A percentile compares a stretch with the other conserved stretches of the same genome.
Conservation (phyloP, 2,329 filamentous ascomycete genomes). For the Claviceps paspali region DNA sequence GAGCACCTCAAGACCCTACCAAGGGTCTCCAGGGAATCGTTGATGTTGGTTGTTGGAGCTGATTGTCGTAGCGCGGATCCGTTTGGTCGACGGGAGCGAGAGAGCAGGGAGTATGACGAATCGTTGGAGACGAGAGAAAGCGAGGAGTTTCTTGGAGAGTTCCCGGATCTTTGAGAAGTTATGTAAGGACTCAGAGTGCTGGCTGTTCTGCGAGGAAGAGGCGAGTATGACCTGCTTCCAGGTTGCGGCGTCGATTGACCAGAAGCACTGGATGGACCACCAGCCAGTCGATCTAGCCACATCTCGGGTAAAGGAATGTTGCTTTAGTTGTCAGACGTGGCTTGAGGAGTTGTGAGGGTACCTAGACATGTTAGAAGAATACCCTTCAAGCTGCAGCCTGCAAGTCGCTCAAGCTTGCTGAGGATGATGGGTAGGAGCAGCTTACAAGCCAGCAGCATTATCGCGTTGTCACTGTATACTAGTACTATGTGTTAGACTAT, state of each 20-base stretch:
- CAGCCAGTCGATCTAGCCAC: slow-evolving; percentile 83
- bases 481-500: no score
- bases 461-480: no score
- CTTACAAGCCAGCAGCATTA: not conserved
- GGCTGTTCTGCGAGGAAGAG: slow-evolving; percentile 50
- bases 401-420: not conserved
- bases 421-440: not conserved
- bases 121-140: slow-evolving; percentile 64
- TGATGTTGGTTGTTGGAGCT: slow-evolving; percentile 27
- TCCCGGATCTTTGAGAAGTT: slow-evolving; percentile 50
- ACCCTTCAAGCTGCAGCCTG: no score
- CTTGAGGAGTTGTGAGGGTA: not conserved
- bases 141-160: slow-evolving; percentile 59
- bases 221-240: slow-evolving; percentile 55
- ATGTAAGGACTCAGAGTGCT: slow-evolving; percentile 54
- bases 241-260: slow-evolving; percentile 44
- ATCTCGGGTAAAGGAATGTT: no score
- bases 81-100: slow-evolving; percentile 48
- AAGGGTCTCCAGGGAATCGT: slow-evolving; percentile 59
- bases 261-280: slow-evolving; percentile 42
- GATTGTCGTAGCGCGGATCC: slow-evolving; percentile 52
- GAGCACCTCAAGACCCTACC: slow-evolving; percentile 26
- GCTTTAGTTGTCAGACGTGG: not conserved
- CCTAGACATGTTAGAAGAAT: no score
- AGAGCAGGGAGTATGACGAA: slow-evolving; percentile 60